Percentiles rank a stretch among this genome's conserved stretches.
Evolutionary conservation across 805 yeast species (phyloP).

Genomic region (Teunomyces atbi): DNA sequence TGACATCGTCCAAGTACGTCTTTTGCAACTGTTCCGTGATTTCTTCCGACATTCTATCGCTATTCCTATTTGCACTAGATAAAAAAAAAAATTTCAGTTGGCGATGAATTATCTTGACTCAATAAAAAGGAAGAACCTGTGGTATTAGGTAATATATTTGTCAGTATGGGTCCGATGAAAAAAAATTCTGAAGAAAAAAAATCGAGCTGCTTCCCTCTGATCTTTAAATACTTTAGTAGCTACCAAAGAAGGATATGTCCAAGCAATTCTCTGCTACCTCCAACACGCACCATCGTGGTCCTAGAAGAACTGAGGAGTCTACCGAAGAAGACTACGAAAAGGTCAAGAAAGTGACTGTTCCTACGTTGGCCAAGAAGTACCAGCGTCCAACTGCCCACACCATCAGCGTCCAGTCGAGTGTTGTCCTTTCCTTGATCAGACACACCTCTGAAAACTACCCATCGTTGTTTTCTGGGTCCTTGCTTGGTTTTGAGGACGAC

Average conservation of each 20-base stretch:
- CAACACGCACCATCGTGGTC: conserved; percentile 1
- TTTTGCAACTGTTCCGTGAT: conserved; percentile 78
- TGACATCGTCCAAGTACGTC: conserved; percentile 82
- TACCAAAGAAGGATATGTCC: conserved; percentile 1
- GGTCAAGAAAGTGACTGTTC: background rate
- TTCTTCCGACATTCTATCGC: conserved; percentile 22
- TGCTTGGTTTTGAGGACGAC: conserved; percentile 70
- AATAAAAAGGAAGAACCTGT: too few species aligned
- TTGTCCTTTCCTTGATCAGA: conserved; percentile 58
- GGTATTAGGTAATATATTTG: background rate
- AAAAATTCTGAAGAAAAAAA: conserved; percentile 4
- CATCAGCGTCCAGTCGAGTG: conserved; percentile 50
- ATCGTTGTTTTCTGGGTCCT: conserved; percentile 62
- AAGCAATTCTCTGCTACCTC: conserved; percentile 3
- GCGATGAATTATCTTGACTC: background rate
- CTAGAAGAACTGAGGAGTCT: conserved; percentile 1
- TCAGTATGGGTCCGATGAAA: conserved; percentile 1
- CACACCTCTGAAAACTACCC: conserved; percentile 67
- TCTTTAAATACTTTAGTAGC: background rate
- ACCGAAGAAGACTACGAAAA: conserved; percentile 2
- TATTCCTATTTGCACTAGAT: background rate
- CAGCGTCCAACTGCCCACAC: conserved; percentile 38
- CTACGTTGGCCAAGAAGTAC: conserved; percentile 16
- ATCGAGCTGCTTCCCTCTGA: background rate
- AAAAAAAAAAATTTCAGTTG: conserved; percentile 2